Conservation (phyloP, 2,329 filamentous ascomycete genomes). For the Aspergillus vadensis region DNA sequence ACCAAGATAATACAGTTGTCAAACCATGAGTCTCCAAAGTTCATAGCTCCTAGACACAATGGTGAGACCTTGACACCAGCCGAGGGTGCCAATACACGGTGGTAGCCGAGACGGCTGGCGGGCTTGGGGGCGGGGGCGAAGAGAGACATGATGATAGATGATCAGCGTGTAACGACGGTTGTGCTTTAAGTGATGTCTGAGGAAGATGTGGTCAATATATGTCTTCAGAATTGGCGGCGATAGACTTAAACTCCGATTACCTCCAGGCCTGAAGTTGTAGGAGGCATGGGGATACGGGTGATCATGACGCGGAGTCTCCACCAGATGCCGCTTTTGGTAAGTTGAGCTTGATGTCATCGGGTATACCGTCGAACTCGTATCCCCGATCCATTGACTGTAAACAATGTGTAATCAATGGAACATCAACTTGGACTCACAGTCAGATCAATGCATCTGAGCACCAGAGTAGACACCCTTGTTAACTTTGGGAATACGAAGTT, state of each 20-base stretch:
- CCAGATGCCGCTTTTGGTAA: neutral
- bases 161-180: neutral
- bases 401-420: neutral
- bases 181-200: neutral
- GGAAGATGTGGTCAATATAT: neutral
- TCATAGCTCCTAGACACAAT: constrained; percentile 46
- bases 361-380: neutral
- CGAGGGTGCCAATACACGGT: constrained; percentile 65
- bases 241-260: neutral
- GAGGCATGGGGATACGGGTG: neutral
- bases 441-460: neutral
- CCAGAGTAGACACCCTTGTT: neutral
- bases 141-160: constrained; percentile 9
- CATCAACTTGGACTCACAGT: neutral
- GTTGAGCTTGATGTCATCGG: neutral
- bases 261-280: neutral
- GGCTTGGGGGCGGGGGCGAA: constrained; percentile 49
- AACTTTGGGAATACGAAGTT: neutral
- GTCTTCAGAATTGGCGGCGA: neutral
- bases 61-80: constrained; percentile 67
- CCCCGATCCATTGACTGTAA: no score
- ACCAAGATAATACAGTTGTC: constrained; percentile 26
- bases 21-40: constrained; percentile 42
- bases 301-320: neutral
- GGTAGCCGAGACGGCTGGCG: constrained; percentile 63